These are phyloP conservation scores for Rubroboletus satanas DNA, from an alignment of 768 basidiomycete species.

Conservation along the genomic window DNA sequence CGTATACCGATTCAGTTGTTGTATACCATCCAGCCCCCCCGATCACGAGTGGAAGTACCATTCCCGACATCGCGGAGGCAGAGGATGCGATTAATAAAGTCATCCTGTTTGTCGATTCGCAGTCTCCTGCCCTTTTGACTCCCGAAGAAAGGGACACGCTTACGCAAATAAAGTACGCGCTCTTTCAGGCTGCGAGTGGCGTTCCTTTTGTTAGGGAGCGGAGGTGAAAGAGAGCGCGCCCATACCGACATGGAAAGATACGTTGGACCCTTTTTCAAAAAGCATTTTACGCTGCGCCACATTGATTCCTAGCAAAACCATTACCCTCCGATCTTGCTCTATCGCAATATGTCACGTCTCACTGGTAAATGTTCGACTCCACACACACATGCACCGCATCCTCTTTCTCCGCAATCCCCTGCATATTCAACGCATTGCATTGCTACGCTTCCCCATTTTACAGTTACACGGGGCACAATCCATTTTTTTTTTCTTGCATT, in stretches of 20 bases:
- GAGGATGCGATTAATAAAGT: conserved; percentile 54
- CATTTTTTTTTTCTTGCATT: conserved; percentile 14
- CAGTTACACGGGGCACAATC: conserved; percentile 16
- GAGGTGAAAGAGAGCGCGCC: conserved; percentile 18
- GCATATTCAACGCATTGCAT: conserved; percentile 26
- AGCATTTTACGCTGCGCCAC: conserved; percentile 13
- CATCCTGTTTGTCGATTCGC: conserved; percentile 49
- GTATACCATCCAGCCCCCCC: conserved; percentile 34
- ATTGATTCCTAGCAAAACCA: conserved; percentile 13
- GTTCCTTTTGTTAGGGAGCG: conserved; percentile 35
- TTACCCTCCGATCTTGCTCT: conserved; percentile 8
- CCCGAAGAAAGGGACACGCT: conserved; percentile 40
- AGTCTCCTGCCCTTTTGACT: conserved; percentile 29
- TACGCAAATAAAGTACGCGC: conserved; percentile 45
- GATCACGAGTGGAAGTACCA: conserved; percentile 29
- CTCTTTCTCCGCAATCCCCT: conserved; percentile 10
- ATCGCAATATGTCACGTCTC: conserved; percentile 15
- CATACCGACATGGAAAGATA: not conserved
- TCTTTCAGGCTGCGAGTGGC: conserved; percentile 47
- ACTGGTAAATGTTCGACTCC: conserved; percentile 21
- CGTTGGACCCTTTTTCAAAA: conserved; percentile 15
- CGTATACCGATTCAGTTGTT: conserved; percentile 28
- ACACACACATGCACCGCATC: conserved; percentile 23
- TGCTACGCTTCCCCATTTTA: conserved; percentile 12
- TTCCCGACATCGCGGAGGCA: conserved; percentile 46